These are phyloP conservation scores for Paracamarosporium sp. DNA, from an alignment of 2,329 filamentous ascomycete genomes.

Conservation along the genomic window DNA sequence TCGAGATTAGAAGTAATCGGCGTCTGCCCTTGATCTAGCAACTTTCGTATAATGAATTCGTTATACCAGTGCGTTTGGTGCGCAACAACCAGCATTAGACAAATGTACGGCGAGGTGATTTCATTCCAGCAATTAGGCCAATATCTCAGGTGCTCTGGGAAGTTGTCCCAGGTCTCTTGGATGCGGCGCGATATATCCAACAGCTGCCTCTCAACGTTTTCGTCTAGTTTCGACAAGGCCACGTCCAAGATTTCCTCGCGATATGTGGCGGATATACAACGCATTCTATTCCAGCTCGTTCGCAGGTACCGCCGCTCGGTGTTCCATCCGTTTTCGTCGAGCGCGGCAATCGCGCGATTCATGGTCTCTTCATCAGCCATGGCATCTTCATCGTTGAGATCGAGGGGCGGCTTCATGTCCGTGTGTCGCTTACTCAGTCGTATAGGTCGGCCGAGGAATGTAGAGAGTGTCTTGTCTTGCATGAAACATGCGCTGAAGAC, in stretches of 20 bases:
- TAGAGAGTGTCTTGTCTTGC: conserved; percentile 41
- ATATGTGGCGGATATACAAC: conserved; percentile 30
- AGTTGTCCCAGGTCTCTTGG: conserved; percentile 30
- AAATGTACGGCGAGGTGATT: conserved; percentile 26
- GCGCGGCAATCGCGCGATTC: conserved; percentile 19
- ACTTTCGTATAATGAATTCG: conserved; percentile 44
- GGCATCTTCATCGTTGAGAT: conserved; percentile 37
- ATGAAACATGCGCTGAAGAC: conserved; percentile 38
- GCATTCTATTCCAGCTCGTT: conserved; percentile 16
- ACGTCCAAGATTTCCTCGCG: conserved; percentile 44
- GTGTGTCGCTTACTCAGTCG: conserved; percentile 38
- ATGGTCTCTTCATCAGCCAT: conserved; percentile 25
- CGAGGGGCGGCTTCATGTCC: conserved; percentile 37
- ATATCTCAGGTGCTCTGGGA: conserved; percentile 39
- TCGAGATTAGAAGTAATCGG: conserved; percentile 30
- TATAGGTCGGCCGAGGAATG: conserved; percentile 42
- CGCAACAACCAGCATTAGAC: conserved; percentile 43
- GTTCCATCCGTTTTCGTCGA: conserved; percentile 51
- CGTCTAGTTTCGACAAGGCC: conserved; percentile 29
- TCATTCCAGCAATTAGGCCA: conserved; percentile 38
- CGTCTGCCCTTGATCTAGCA: conserved; percentile 31
- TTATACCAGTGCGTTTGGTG: conserved; percentile 43
- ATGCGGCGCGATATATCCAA: conserved; percentile 38
- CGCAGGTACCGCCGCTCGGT: conserved; percentile 30
- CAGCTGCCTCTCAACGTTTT: conserved; percentile 25